phyloP scores from a whole-genome alignment of 352 stramenopile species.

The Pythium angustatum region DNA sequence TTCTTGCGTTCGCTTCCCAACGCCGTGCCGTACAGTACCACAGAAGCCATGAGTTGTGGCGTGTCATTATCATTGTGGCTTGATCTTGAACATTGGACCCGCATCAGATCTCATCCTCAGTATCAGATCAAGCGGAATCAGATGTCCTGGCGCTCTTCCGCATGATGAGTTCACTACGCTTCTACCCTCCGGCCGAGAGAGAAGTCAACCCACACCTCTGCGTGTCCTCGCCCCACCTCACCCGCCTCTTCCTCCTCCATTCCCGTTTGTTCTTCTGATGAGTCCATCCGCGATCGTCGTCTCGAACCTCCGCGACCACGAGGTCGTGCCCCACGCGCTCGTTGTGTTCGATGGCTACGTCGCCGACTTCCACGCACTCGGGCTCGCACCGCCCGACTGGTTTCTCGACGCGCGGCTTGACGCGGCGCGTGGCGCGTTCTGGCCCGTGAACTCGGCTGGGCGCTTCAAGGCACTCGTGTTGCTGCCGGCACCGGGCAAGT shows the following conservation, averaged over 20 bases:
- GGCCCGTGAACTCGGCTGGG: conserved; percentile 48
- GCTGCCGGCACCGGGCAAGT: conserved; percentile 48
- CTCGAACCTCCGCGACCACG: conserved; percentile 83
- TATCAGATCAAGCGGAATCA: neutral
- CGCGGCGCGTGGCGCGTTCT: conserved; percentile 32
- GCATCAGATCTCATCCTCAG: conserved; percentile 7
- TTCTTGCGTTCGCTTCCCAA: too few species aligned
- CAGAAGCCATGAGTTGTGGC: too few species aligned
- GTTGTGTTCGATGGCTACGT: conserved; percentile 55
- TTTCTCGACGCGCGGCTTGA: conserved; percentile 51
- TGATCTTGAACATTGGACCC: neutral
- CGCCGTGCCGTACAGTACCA: too few species aligned
- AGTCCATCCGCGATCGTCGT: conserved; percentile 50
- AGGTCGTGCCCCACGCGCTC: conserved; percentile 59
- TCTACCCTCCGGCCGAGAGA: too few species aligned
- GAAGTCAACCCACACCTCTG: neutral
- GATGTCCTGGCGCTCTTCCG: too few species aligned
- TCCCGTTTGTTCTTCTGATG: too few species aligned
- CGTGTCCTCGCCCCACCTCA: neutral
- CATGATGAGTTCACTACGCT: neutral
- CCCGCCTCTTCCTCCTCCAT: neutral
- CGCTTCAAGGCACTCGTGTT: conserved; percentile 67
- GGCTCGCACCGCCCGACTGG: conserved; percentile 16
- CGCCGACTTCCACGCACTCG: conserved; percentile 2
- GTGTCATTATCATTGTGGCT: neutral